These are phyloP conservation scores for Fusarium chaquense DNA, from an alignment of 2,329 filamentous ascomycete species.

Conservation along the genomic window DNA sequence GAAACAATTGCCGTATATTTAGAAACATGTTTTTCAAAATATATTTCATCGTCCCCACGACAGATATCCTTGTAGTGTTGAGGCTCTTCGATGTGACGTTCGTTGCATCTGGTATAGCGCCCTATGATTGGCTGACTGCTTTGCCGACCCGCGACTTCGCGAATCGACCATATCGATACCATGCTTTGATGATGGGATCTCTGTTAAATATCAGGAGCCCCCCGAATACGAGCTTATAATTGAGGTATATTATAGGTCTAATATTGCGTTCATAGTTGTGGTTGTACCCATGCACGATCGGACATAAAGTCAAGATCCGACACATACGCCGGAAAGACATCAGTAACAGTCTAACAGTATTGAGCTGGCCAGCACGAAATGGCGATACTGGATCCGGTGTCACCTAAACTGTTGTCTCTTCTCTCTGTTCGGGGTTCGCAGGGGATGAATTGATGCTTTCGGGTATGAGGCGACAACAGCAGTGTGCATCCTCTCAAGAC, in stretches of 20 bases:
- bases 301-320: conserved; percentile 10
- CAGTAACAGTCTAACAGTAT: conserved; percentile 23
- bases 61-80: conserved; percentile 41
- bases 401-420: conserved; percentile 18
- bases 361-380: conserved; percentile 6
- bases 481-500: conserved; percentile 25
- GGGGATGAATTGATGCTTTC: conserved; percentile 12
- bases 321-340: conserved; percentile 9
- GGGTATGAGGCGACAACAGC: conserved; percentile 1
- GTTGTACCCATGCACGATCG: conserved; percentile 1
- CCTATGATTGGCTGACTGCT: conserved; percentile 41
- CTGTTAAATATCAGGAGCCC: background rate
- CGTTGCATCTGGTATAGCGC: conserved; percentile 1
- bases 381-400: conserved; percentile 10
- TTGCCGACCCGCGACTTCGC: background rate
- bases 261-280: background rate
- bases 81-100: conserved; percentile 43
- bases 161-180: background rate
- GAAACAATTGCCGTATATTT: conserved; percentile 14
- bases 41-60: conserved; percentile 1
- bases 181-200: background rate
- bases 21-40: conserved; percentile 8
- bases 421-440: conserved; percentile 7
- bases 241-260: conserved; percentile 7
- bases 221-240: conserved; percentile 1